Base-by-base conservation (phyloP, 2,329 filamentous ascomycete genomes). In the Macrophomina pseudophaseolina region DNA sequence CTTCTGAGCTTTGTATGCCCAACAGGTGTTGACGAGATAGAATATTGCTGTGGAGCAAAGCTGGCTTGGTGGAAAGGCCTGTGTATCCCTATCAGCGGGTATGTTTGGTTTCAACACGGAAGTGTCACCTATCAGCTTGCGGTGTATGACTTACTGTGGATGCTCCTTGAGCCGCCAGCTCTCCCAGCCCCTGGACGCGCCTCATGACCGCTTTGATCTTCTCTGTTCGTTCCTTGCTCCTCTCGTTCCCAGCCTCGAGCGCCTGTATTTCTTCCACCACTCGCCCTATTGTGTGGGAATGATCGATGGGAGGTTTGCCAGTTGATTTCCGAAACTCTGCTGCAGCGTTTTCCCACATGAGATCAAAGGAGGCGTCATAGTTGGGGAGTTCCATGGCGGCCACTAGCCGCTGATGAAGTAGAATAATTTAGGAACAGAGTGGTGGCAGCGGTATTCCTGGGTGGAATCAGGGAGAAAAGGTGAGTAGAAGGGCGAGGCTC, bases 311-410 rank as follows among this genome's bases (percentile, higher is more conserved):
- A 6, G 2, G 30, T 16, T 35, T 33, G 16, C 14, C 32, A 1
- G 56, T 46, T 5, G 40, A 8, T 12, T 46, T 33, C 28, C 12
- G 14, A 32, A 46, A 59, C 40, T 44, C 42, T 1, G n/a, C 28
- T 23, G 56, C 56, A 14, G 40, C 56, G 3, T 59, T n/a, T 12
- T 23, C 16, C 56, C 56, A 59, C 56, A 59, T 59, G 8, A 14
- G 5, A 8, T 46, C 28, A 23, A 59, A 33, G 14, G 56, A 46
- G 14, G 5, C 12, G 38, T 35, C 16, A 9, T 59, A 18, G 14
- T 66, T 54, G 14, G 7, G 35, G n/a, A 68, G 68, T 23, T 68
- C 69, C 49, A 76, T 74, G 67, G 74, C 16, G 11, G 16, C 16
- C 16, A 16, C 16, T n/a, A 12, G 5, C 5, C 42, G 2, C 16